Evolutionary conservation across 768 basidiomycete species (phyloP), one percentile per base, ranked within the genome.

Genomic region (Mycena sanguinolenta): DNA sequence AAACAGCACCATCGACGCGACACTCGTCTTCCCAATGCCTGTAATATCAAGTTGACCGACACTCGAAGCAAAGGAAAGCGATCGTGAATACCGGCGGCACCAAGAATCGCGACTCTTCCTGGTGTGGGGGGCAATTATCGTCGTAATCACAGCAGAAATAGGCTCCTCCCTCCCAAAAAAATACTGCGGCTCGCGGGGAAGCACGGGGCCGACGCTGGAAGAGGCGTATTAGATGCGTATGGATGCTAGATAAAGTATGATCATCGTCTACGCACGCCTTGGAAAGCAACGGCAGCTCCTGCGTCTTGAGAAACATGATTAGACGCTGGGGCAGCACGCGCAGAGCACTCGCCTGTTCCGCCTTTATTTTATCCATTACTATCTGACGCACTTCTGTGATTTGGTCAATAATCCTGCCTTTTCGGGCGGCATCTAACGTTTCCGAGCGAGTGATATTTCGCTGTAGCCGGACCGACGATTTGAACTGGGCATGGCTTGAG

Each of bases 11-110:
- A 55, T 69, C 17, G 67, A 65, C 7, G 73, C 71, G 53, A 74
- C 62, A 50, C 67, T 69, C 17, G 73, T 72, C 71, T 74, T 74
- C 16, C 73, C 73, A 14, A 74, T 74, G 6, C 73, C 73, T 69
- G 36, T 4, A 27, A 38, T 17, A 25, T 4, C 6, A 42, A 19
- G 28, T 25, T 3, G 30, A 64, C 54, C 19, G 46, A 28, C 2
- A 23, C 8, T 23, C 16, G 19, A 16, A 5, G 23, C 21, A 16
- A 8, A 34, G 3, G 3, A 50, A 44, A 50, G 12, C 42, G 30
- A n/a, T 19, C 17, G 16, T 14, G 21, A 55, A 46, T 63, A 74
- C 73, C 73, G 13, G 70, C 73, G 30, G 73, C 52, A 28, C 73
- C 73, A 2, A 74, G 58, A 46, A 74, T 71, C 52, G 71, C 73